Base-by-base conservation (phyloP, 345 rosid genomes). In the Ceriops decandra region DNA sequence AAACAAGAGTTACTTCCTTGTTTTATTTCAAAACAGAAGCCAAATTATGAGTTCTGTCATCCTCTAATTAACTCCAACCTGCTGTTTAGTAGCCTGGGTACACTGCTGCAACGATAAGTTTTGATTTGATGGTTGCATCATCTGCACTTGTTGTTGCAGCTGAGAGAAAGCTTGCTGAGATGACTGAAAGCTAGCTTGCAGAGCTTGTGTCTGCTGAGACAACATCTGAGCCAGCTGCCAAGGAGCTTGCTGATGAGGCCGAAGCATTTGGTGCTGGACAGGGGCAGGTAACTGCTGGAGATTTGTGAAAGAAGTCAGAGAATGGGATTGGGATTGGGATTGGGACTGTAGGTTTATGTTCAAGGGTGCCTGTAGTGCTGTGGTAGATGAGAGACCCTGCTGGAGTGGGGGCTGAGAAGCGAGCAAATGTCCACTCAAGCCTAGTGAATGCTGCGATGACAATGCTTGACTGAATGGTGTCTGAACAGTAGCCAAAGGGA, bases 131-230 rank as follows among this genome's bases (percentile, higher is more conserved):
- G 96, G 96, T 70, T 95, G 99, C 95, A 85, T 91, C 82, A 83
- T 81, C 83, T 90, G 97, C 68, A 88, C 69, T 71, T 91, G 92
- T 72, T 95, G 99, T 80, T 88, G 98, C 78, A 95, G 82, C 80
- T 91, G 91, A 62, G 99, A 91, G 81, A 95, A 87, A 47, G 93
- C 88, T 70, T 95, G 95, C 86, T 88, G 96, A 70, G 99, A 91
- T 31, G 99, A 90, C 62, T 90, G 97, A 77, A 88, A 82, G 73
- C 85, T 91, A 53, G 99, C 99, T 79, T 86, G 96, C 68, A 91
- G 83, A 69, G 82, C 80, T 78, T 95, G 98, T 5, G 90, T 89
- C 76, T 95, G 99, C 73, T 88, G 93, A 24, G 93, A 91, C 77
- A 95, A 62, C 88, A 88, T 87, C 82, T 90, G 96, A 73, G 98